phyloP scores from a whole-genome alignment of 495 filamentous ascomycete species.

The Xylaria grammica region DNA sequence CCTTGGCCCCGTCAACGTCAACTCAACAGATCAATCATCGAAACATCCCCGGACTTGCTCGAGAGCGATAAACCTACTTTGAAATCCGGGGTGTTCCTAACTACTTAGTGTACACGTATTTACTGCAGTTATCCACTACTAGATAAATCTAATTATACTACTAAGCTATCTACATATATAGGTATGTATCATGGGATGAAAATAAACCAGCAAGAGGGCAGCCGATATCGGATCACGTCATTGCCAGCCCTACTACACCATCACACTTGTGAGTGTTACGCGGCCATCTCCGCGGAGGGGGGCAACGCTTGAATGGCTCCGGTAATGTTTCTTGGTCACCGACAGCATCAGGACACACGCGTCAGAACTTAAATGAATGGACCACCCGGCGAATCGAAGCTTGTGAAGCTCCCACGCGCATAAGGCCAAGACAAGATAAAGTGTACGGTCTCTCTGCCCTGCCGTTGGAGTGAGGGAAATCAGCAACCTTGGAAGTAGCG shows the following conservation, averaged over 20 bases:
- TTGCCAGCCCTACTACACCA: slow-evolving; percentile 7
- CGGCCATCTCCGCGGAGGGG: slow-evolving; percentile 20
- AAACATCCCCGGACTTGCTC: not conserved
- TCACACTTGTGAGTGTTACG: not conserved
- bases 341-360: not conserved
- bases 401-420: not conserved
- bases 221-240: slow-evolving; percentile 22
- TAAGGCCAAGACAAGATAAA: too few relatives aligned
- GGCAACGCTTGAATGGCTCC: not conserved
- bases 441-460: too few relatives aligned
- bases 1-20: too few relatives aligned
- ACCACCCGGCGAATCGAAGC: slow-evolving; percentile 1
- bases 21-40: not conserved
- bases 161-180: not conserved
- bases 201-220: too few relatives aligned
- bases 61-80: too few relatives aligned
- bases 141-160: not conserved
- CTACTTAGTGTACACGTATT: too few relatives aligned
- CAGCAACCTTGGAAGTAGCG: too few relatives aligned
- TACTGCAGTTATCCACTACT: too few relatives aligned
- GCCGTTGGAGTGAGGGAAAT: too few relatives aligned
- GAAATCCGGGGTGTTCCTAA: too few relatives aligned
- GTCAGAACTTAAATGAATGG: not conserved
- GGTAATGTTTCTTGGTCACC: not conserved
- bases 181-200: too few relatives aligned